Base-by-base conservation (phyloP, 352 stramenopile species). In the Phytopythium litorale region DNA sequence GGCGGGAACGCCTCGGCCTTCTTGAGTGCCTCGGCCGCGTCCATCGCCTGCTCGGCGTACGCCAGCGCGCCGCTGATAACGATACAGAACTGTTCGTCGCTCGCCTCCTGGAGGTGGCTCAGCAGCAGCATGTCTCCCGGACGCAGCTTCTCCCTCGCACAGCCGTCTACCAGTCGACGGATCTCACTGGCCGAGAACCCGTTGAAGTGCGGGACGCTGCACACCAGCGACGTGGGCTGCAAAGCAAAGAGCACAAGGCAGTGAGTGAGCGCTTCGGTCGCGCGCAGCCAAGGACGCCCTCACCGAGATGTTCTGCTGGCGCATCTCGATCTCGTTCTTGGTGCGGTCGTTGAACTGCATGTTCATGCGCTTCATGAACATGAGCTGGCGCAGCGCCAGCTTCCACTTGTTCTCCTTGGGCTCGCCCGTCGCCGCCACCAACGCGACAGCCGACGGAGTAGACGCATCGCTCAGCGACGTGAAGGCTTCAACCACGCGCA, bases 291-390 rank as follows among this genome's bases (percentile, higher is more conserved):
- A 32, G 33, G 12, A 5, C 12, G 50, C 62, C 67, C 28, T 15
- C 48, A 89, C 83, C 68, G 81, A 79, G 62, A 91, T 92, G 54
- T 90, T 86, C 32, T 92, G 81, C 59, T 92, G 84, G 1, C 78
- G 79, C 3, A 87, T 56, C 66, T 92, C 79, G 54, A 92, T 92
- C 61, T 92, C 84, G 62, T 89, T 90, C 66, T 88, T 88, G 19
- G 75, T 88, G 49, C 78, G 78, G 62, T 84, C 67, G 52, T 89
- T 89, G 50, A 89, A 84, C 60, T 90, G 72, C 78, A 87, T 84
- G 61, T 92, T 88, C 80, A 91, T 90, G 37, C 76, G 66, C 63
- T 91, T 91, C 79, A 92, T 91, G 70, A 92, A 91, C 71, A 89
- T 79, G 42, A 92, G 75, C 60, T 92, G 84, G 13, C 79, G 78